Base-by-base conservation (phyloP, 441 rosid species). In the Populus trichocarpa region DNA sequence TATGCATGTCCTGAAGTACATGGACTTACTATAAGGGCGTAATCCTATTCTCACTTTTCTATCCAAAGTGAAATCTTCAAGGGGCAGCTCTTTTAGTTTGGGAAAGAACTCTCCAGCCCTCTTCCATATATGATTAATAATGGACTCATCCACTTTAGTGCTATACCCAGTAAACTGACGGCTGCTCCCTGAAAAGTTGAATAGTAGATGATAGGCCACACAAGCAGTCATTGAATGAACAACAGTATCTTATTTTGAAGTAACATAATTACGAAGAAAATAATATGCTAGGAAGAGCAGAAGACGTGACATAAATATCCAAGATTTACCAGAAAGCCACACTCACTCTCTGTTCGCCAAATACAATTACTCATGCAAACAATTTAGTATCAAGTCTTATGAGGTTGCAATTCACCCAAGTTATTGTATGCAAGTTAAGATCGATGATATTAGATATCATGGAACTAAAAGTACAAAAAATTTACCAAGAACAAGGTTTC, bases 41-140 rank as follows among this genome's bases (percentile, higher is more conserved):
- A 95, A 87, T 65, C 99, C 98, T 16, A 95, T 85, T 85, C 98
- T 95, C 89, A 91, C 93, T 86, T 91, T 88, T 84, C 92, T 83
- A 80, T 82, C 81, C 76, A 74, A 65, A 30, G 83, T 80, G 53
- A 90, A 78, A 78, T 89, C 89, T 57, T 80, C 73, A 8, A 90
- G 88, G 69, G 87, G 65, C 23, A 81, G 79, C 59, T 86, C 93
- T 70, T 82, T 84, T 81, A 95, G 79, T 80, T 85, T 86, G 77
- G 99, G 98, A 82, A 92, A 90, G 87, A 91, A 95, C 5, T 88
- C 92, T 74, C 86, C 93, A 59, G 92, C 95, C 50, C 93, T 87
- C 61, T 78, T 86, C 98, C 95, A 95, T 86, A 93, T 93, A 73
- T 83, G 65, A 70, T 81, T 77, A 68, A 95, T 77, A 50, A 93